phyloP scores from a whole-genome alignment of 805 yeast species.

The Metschnikowia lunata region DNA sequence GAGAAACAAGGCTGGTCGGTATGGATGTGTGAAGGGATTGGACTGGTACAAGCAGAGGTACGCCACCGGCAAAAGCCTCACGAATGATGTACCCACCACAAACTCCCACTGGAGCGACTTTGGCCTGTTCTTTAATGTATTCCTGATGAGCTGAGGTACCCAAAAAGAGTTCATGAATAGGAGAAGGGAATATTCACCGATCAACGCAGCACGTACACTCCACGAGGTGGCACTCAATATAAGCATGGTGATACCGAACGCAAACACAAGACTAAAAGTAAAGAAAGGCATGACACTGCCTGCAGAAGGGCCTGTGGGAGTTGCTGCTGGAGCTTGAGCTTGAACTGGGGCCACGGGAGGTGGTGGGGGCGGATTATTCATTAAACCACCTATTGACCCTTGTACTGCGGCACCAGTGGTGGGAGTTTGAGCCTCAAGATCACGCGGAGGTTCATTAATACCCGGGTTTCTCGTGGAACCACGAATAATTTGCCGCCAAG shows the following conservation, averaged over 20 bases:
- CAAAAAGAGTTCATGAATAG: slow-evolving; percentile 65
- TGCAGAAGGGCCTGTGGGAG: slow-evolving; percentile 4
- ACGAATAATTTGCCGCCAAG: slow-evolving; percentile 60
- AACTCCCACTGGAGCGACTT: slow-evolving; percentile 69
- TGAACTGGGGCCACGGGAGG: neutral
- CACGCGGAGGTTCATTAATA: neutral
- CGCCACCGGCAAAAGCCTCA: slow-evolving; percentile 60
- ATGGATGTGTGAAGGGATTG: slow-evolving; percentile 71
- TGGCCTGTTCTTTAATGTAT: slow-evolving; percentile 63
- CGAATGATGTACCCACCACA: slow-evolving; percentile 59
- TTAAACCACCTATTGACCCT: no score
- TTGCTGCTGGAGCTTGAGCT: slow-evolving; percentile 21
- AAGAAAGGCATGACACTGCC: slow-evolving; percentile 20
- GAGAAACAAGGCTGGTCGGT: slow-evolving; percentile 47
- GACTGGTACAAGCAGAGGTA: slow-evolving; percentile 51
- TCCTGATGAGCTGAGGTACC: slow-evolving; percentile 85
- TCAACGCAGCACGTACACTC: slow-evolving; percentile 52
- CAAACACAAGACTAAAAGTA: slow-evolving; percentile 24
- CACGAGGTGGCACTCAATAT: slow-evolving; percentile 54
- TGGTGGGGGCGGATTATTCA: neutral
- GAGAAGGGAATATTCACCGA: slow-evolving; percentile 55
- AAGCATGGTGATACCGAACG: slow-evolving; percentile 44
- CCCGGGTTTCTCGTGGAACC: slow-evolving; percentile 29
- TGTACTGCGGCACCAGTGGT: neutral
- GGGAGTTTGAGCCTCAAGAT: slow-evolving; percentile 8